Base-by-base conservation (phyloP, 768 basidiomycete genomes). In the Amanita polypyramis region DNA sequence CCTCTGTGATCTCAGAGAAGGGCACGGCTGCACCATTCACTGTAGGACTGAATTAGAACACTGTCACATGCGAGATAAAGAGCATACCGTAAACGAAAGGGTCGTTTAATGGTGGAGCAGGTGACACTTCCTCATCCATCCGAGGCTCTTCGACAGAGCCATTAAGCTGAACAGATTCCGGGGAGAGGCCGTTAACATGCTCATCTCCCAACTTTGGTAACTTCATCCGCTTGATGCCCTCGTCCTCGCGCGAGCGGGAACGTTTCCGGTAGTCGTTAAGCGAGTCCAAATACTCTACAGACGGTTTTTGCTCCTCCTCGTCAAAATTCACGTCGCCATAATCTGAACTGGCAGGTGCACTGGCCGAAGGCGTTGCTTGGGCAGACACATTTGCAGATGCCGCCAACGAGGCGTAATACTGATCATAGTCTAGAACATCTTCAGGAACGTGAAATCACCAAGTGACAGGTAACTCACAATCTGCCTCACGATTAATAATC, bases 1-100 rank as follows among this genome's bases (percentile, higher is more conserved):
- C 94, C 56, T 96, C 93, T 2, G 88, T 94, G 36, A 98, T 79
- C 52, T 82, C 72, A 3, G 82, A 86, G 56, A 87, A 84, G 5
- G 77, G 73, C 56, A 87, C 80, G 15, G 79, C 72, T 34, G 71
- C 66, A 11, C 92, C 91, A 51, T 82, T 82, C 20, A 97, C 92
- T 89, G 27, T 2, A 25, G 21, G 2, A 14, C 10, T 20, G 10
- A 14, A 19, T 43, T 12, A 43, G 41, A n/a, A 30, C 20, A 32
- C 34, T 14, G 6, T 14, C 35, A 23, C 20, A 5, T 43, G 34
- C 51, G 36, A 33, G 29, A 49, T 20, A 30, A 32, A 32, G 48
- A 35, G 62, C 77, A 50, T 56, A 80, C 89, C 85, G 58, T 77
- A 73, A n/a, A 85, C 79, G 27, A 77, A 62, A 25, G 84, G 81